A percentile compares a stretch with the other conserved stretches of the same genome.
Evolutionary conservation across 2,329 filamentous ascomycete genomes (phyloP).

Genomic region (Ambrosiella beaveri): DNA sequence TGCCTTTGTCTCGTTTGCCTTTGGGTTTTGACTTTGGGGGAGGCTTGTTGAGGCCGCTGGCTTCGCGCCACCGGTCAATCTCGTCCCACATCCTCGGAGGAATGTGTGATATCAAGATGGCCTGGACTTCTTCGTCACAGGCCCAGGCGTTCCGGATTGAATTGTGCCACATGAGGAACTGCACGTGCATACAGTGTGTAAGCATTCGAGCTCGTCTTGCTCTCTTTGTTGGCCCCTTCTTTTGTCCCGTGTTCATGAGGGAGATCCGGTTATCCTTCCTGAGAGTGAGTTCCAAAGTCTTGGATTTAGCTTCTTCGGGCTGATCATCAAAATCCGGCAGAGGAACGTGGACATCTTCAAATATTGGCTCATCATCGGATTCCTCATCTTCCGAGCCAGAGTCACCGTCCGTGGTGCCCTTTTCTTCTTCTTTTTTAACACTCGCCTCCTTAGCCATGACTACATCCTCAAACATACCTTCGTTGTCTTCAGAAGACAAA

Average conservation of each 20-base stretch:
- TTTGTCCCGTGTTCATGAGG: constrained; percentile 44
- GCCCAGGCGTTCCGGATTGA: constrained; percentile 69
- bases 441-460: constrained; percentile 22
- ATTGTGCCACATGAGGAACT: constrained; percentile 79
- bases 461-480: constrained; percentile 25
- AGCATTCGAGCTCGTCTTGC: constrained; percentile 61
- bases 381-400: constrained; percentile 22
- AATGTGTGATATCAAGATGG: constrained; percentile 57
- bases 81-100: constrained; percentile 52
- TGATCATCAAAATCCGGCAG: constrained; percentile 22
- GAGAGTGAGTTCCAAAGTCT: constrained; percentile 60
- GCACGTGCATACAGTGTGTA: constrained; percentile 79
- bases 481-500: constrained; percentile 27
- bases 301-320: constrained; percentile 28
- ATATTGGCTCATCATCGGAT: constrained; percentile 45
- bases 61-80: constrained; percentile 53
- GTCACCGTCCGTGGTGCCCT: constrained; percentile 17
- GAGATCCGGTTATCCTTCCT: constrained; percentile 41
- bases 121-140: constrained; percentile 59
- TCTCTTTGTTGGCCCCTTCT: constrained; percentile 72
- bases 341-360: constrained; percentile 42
- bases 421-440: not conserved
- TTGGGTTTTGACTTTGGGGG: constrained; percentile 2
- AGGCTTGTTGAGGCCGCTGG: constrained; percentile 40
- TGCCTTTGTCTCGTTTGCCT: constrained; percentile 21